Conservation (phyloP, 1,284 basidiomycete species). For the Moniliella sp. region DNA sequence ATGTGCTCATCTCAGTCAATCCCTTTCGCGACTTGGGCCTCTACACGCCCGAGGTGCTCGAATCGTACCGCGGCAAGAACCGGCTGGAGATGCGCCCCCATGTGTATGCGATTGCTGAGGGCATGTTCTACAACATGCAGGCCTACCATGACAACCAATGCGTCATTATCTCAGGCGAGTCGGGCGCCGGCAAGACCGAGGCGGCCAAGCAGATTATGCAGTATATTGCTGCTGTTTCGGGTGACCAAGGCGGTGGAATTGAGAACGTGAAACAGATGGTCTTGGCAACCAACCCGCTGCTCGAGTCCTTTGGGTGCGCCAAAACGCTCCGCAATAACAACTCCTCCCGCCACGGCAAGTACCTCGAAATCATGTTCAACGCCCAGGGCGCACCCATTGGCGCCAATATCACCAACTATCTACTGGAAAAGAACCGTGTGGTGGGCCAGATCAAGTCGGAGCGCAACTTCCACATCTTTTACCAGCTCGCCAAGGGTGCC, state of each 20-base stretch:
- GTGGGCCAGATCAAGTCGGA: conserved; percentile 91
- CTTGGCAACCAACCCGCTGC: conserved; percentile 85
- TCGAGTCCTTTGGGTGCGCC: conserved; percentile 96
- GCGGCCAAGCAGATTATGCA: conserved; percentile 64
- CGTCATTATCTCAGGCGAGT: conserved; percentile 97
- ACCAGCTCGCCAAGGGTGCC: conserved; percentile 94
- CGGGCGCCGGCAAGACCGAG: conserved; percentile 36
- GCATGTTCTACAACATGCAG: conserved; percentile 96
- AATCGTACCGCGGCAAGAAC: conserved; percentile 86
- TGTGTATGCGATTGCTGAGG: conserved; percentile 89
- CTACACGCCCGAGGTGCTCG: conserved; percentile 68
- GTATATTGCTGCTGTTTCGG: conserved; percentile 90
- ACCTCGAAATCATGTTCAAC: conserved; percentile 99
- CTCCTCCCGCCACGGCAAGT: conserved; percentile 95
- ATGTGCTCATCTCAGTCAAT: conserved; percentile 92
- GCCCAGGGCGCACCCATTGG: conserved; percentile 78
- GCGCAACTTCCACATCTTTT: conserved; percentile 97
- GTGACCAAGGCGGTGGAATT: conserved; percentile 48
- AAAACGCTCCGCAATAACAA: conserved; percentile 99
- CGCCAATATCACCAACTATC: conserved; percentile 93
- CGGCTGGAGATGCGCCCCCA: conserved; percentile 91
- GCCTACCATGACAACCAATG: conserved; percentile 98
- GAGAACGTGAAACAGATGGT: conserved; percentile 99
- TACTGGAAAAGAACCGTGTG: conserved; percentile 82
- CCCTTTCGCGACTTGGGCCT: conserved; percentile 76